These are phyloP conservation scores for Esteya vermicola DNA, from an alignment of 2,329 filamentous ascomycete genomes.

Conservation along the genomic window DNA sequence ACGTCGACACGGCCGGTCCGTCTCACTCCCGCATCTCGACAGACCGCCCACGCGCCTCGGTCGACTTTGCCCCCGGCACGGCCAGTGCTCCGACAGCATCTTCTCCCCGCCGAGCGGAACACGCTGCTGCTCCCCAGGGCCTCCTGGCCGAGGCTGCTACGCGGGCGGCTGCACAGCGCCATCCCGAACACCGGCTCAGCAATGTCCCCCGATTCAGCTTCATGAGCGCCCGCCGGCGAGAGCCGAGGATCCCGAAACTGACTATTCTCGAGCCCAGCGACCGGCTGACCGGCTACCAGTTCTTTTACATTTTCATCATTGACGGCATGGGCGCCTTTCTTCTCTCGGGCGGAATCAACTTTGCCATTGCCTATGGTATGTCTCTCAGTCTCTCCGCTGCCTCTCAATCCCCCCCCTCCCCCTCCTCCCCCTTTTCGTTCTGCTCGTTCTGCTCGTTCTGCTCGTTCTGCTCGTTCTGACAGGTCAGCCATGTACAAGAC, in stretches of 20 bases:
- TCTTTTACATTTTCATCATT: conserved; percentile 32
- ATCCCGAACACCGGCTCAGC: too few relatives aligned
- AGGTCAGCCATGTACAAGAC: conserved; percentile 32
- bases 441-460: too few relatives aligned
- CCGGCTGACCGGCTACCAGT: conserved; percentile 26
- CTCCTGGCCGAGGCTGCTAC: conserved; percentile 8
- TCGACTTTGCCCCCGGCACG: background rate
- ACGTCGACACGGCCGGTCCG: background rate
- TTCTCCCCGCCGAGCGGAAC: too few relatives aligned
- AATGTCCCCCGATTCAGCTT: background rate
- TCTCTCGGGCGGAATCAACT: conserved; percentile 36
- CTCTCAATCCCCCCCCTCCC: background rate
- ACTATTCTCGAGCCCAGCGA: conserved; percentile 19
- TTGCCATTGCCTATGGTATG: conserved; percentile 35
- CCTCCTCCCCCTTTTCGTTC: conserved; percentile 4
- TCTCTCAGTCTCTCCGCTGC: background rate
- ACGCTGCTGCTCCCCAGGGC: conserved; percentile 4
- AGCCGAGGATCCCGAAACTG: conserved; percentile 7
- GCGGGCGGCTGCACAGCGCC: conserved; percentile 1
- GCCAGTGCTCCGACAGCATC: too few relatives aligned
- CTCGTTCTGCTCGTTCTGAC: too few relatives aligned
- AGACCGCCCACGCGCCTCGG: background rate
- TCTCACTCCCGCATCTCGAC: background rate
- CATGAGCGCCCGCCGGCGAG: conserved; percentile 1
- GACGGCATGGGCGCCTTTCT: conserved; percentile 31